phyloP scores from a whole-genome alignment of 1,284 basidiomycete species.

The Fomitopsis betulina region DNA sequence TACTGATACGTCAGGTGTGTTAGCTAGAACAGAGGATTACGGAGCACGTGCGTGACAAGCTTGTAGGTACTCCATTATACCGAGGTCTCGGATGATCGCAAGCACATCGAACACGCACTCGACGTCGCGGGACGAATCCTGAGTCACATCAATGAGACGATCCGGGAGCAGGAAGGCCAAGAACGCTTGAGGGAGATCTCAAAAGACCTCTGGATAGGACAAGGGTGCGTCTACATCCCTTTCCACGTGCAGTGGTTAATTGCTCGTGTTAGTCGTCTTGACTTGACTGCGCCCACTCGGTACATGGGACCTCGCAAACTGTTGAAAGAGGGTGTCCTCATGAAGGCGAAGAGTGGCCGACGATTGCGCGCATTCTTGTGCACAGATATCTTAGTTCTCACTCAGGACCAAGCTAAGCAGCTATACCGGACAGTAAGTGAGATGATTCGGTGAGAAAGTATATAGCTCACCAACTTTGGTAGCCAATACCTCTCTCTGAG shows the following conservation, averaged over 20 bases:
- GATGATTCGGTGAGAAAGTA: constrained; percentile 16
- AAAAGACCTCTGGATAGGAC: constrained; percentile 80
- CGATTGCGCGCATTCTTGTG: constrained; percentile 77
- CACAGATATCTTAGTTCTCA: constrained; percentile 77
- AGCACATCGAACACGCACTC: constrained; percentile 51
- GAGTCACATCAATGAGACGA: constrained; percentile 82
- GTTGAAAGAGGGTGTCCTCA: constrained; percentile 73
- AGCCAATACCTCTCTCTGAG: constrained; percentile 73
- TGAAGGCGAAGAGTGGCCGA: constrained; percentile 82
- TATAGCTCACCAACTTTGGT: background rate
- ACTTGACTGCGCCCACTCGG: constrained; percentile 86
- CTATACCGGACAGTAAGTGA: constrained; percentile 73
- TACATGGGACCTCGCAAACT: constrained; percentile 74
- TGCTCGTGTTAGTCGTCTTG: constrained; percentile 55
- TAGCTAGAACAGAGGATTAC: background rate
- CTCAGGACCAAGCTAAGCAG: constrained; percentile 61
- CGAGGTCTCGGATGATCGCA: constrained; percentile 53
- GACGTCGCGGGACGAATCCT: constrained; percentile 71
- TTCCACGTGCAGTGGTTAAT: background rate
- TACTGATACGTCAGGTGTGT: constrained; percentile 75
- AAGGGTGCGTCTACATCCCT: constrained; percentile 50
- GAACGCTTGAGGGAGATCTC: constrained; percentile 73
- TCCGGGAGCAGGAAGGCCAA: constrained; percentile 78
- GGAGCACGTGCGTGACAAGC: too few species aligned
- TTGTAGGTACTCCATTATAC: constrained; percentile 78